Base-by-base conservation (phyloP, 2,329 filamentous ascomycete genomes). In the Colletotrichum destructivum region DNA sequence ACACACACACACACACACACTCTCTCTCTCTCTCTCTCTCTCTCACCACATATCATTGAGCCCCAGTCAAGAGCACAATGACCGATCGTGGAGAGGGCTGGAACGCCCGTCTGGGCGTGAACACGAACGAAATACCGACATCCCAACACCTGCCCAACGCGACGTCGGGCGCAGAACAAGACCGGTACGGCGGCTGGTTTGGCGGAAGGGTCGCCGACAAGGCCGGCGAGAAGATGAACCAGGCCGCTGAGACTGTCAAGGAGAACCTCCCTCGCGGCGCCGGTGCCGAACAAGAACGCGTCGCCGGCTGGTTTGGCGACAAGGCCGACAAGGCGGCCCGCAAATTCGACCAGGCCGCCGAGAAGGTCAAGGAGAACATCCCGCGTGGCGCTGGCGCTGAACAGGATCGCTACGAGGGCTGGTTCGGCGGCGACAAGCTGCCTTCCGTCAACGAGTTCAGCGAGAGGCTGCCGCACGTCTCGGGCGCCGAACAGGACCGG, bases 11-110 rank as follows among this genome's bases (percentile, higher is more conserved):
- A n/a, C 26, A 35, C 21, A 7, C 6, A n/a, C n/a, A n/a, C n/a
- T n/a, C n/a, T n/a, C 23, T 23, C 23, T 23, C 6, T 13, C 23
- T 52, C 49, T 9, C 23, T 26, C 49, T 3, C 8, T 2, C 13
- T 1, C 21, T 15, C 49, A 23, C 13, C 42, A 26, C 6, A 62
- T 1, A 51, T 51, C 69, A 71, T 63, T 71, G 69, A 66, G 57
- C 66, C 23, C 12, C 7, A 15, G 3, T 23, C 23, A 47, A 49
- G 60, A 62, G 59, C 47, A 74, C 66, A n/a, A 77, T 63, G 67
- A 63, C 67, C 42, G 75, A 75, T 35, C 74, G 75, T 66, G 75
- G 75, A 69, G 75, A 76, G 18, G 74, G 75, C 55, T 76, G 74
- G 16, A 63, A 54, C 44, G 54, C 55, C 42, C 75, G 71, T 31